A percentile compares a stretch with the other conserved stretches of the same genome.
Conservation (phyloP, 768 basidiomycete species). For the Xerocomellus chrysenteron region DNA sequence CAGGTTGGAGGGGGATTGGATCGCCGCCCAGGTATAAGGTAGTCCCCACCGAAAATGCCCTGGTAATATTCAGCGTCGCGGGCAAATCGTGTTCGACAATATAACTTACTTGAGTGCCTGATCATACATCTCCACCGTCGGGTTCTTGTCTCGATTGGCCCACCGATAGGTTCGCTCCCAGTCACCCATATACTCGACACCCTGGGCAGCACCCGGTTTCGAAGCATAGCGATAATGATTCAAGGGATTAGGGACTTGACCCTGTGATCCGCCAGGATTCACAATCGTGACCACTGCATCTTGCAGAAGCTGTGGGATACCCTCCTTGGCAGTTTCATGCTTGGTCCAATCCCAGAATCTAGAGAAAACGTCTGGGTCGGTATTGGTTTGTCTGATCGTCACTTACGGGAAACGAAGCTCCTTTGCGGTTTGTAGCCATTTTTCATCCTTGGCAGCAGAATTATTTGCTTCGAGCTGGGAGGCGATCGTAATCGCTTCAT, state of each 20-base stretch:
- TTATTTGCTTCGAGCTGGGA: not conserved
- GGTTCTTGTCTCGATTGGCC: not conserved
- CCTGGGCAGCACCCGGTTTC: not conserved
- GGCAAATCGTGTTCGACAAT: no score
- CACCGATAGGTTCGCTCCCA: constrained; percentile 19
- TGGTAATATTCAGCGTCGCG: not conserved
- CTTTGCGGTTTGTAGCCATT: constrained; percentile 14
- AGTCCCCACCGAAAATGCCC: constrained; percentile 2
- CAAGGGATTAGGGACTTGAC: constrained; percentile 8
- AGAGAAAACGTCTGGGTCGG: not conserved
- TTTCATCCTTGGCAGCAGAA: not conserved
- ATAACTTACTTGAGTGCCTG: constrained; percentile 8
- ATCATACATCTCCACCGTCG: constrained; percentile 11
- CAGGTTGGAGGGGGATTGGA: not conserved
- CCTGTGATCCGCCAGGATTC: not conserved
- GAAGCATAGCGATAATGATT: constrained; percentile 10
- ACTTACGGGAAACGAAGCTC: constrained; percentile 20
- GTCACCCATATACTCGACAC: constrained; percentile 1
- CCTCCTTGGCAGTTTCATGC: not conserved
- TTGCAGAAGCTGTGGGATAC: constrained; percentile 7
- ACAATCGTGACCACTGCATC: not conserved
- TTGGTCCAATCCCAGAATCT: constrained; percentile 24
- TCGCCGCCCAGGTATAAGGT: not conserved
- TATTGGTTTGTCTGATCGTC: not conserved
- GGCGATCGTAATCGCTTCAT: constrained; percentile 15